Base-by-base conservation (phyloP, 2,329 filamentous ascomycete species). In the Colletotrichum sp. region DNA sequence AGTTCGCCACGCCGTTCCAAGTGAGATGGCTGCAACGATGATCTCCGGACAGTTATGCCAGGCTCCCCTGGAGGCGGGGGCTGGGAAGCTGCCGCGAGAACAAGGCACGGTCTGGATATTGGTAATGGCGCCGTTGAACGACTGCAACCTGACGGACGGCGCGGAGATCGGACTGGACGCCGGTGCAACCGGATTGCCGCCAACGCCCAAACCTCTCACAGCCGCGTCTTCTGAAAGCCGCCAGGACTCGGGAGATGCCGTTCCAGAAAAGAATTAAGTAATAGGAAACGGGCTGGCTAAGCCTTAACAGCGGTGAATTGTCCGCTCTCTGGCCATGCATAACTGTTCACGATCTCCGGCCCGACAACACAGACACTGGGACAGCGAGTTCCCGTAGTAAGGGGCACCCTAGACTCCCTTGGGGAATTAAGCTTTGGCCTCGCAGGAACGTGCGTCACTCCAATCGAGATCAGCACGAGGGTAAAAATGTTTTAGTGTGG, bases 361-460 rank as follows among this genome's bases (percentile, higher is more conserved):
- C 36, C 61, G 30, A 72, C 64, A 71, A 18, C 48, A 61, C 52
- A 52, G 30, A 72, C 36, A 24, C n/a, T 5, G 10, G 18, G 28
- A 61, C n/a, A 16, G 24, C 52, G n/a, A 65, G 21, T 52, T 32
- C 18, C n/a, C 28, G 52, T 13, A 71, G 16, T n/a, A 34, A 34
- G 21, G 43, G n/a, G 7, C 15, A 18, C 21, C 32, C 39, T 28
- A 18, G 26, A 32, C 60, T 28, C n/a, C 3, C 4, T 21, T 28
- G 6, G 21, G 24, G 18, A n/a, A 67, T n/a, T 26, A 67, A 72
- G 63, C 72, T 72, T 43, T 48, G 10, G 18, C 6, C 61, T 32
- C 16, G 63, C 72, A 75, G 68, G 55, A 72, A 67, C 55, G 39
- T 75, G 72, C 68, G 72, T 75, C 72, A 67, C 52, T 63, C 6